A percentile compares a stretch with the other conserved stretches of the same genome.
Conservation (phyloP, 2,329 filamentous ascomycete genomes). For the Trichoderma sp. region DNA sequence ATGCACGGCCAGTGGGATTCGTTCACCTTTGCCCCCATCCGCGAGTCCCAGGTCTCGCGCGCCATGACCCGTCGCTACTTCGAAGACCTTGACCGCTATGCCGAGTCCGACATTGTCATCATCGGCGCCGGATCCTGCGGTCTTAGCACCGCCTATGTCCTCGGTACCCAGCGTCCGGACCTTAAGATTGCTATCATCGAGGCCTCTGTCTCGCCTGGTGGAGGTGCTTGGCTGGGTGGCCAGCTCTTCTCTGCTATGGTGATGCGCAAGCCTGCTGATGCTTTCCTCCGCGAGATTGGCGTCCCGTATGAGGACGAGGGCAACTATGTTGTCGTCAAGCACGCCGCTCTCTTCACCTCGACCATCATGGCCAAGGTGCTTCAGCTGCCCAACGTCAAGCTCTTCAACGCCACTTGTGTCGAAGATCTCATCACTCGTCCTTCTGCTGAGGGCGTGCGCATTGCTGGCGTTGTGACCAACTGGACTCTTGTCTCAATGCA, state of each 20-base stretch:
- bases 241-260: conserved; percentile 96
- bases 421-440: conserved; percentile 88
- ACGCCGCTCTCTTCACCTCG: conserved; percentile 87
- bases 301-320: conserved; percentile 87
- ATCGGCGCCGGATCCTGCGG: conserved; percentile 88
- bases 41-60: conserved; percentile 86
- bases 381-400: conserved; percentile 84
- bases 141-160: conserved; percentile 77
- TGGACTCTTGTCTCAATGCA: conserved; percentile 90
- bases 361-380: conserved; percentile 83
- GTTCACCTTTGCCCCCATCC: conserved; percentile 82
- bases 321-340: conserved; percentile 87
- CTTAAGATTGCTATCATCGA: conserved; percentile 90
- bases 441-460: conserved; percentile 55
- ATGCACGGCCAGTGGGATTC: conserved; percentile 75
- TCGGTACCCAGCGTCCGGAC: conserved; percentile 80
- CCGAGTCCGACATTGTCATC: conserved; percentile 92
- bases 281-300: conserved; percentile 76
- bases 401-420: conserved; percentile 91
- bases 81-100: conserved; percentile 79
- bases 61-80: conserved; percentile 96
- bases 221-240: conserved; percentile 88
- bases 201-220: conserved; percentile 80
- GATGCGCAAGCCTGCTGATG: conserved; percentile 87
- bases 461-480: conserved; percentile 91